These are phyloP conservation scores for Litsea cubeba DNA, from an alignment of 164 flowering plant genomes.

Conservation along the genomic window DNA sequence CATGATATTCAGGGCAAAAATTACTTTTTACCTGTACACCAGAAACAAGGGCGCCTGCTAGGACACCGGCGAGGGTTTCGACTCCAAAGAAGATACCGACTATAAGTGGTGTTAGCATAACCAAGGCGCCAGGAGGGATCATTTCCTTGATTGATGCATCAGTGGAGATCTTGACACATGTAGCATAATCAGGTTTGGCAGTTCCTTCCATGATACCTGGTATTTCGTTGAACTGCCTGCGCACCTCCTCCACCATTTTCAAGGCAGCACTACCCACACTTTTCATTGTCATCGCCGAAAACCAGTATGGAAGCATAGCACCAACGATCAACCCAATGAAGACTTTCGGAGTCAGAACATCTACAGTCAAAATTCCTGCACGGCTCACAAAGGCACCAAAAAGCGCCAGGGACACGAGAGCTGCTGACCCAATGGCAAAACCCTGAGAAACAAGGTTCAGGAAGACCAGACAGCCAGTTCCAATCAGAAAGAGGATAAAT, in stretches of 20 bases:
- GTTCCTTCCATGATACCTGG: conserved; percentile 75
- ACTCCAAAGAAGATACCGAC: conserved; percentile 73
- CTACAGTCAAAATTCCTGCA: conserved; percentile 51
- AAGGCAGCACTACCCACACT: conserved; percentile 85
- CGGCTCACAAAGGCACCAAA: conserved; percentile 86
- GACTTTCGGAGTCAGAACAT: conserved; percentile 69
- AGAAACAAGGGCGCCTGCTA: conserved; percentile 77
- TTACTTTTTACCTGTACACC: conserved; percentile 46
- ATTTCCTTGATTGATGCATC: conserved; percentile 85
- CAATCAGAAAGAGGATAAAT: background rate
- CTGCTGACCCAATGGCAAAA: conserved; percentile 87
- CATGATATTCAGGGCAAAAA: background rate
- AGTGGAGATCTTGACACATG: conserved; percentile 71
- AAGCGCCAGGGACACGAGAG: conserved; percentile 71
- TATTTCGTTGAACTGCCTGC: conserved; percentile 77
- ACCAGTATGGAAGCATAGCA: conserved; percentile 93
- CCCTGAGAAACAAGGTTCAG: conserved; percentile 34
- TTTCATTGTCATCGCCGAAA: conserved; percentile 86
- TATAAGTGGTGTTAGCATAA: conserved; percentile 74
- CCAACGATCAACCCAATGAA: conserved; percentile 79
- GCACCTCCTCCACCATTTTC: conserved; percentile 90
- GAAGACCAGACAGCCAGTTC: conserved; percentile 3
- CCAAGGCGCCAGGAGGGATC: conserved; percentile 82
- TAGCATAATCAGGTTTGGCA: conserved; percentile 77
- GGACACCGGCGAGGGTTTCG: conserved; percentile 73